Percentiles rank a stretch among this genome's conserved stretches.
phyloP scores from a whole-genome alignment of 148 eudicot genomes.

The Diospyros lotus region DNA sequence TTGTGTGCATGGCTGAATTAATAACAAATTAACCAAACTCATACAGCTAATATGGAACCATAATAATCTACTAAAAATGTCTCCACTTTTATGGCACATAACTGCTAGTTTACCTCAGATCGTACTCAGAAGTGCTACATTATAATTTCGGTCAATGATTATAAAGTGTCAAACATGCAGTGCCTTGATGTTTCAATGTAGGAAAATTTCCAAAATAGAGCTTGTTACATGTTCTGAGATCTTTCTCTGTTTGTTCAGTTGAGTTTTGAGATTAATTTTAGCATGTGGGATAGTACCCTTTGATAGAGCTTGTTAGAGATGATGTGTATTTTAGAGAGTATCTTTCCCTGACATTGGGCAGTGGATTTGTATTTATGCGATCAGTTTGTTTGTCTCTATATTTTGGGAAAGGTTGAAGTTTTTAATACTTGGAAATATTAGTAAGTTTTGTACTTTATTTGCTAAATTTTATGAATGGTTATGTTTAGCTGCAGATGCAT shows the following conservation, averaged over 20 bases:
- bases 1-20: background rate
- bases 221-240: background rate
- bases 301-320: background rate
- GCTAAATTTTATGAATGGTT: no score
- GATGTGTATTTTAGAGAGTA: background rate
- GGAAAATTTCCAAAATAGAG: background rate
- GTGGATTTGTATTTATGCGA: no score
- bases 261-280: background rate
- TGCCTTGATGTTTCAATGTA: background rate
- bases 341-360: no score
- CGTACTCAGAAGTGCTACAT: background rate
- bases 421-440: no score
- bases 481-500: no score
- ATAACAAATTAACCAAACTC: background rate
- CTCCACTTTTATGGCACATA: background rate
- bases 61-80: no score
- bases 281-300: background rate
- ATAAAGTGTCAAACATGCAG: background rate
- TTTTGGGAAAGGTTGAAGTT: no score
- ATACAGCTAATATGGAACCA: no score
- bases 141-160: slow-evolving; percentile 3
- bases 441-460: no score
- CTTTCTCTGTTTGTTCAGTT: background rate
- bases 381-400: no score
- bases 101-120: background rate